Evolutionary conservation across 805 yeast species (phyloP), one percentile per base, ranked within the genome.

Genomic region (Wickerhamomyces alni): DNA sequence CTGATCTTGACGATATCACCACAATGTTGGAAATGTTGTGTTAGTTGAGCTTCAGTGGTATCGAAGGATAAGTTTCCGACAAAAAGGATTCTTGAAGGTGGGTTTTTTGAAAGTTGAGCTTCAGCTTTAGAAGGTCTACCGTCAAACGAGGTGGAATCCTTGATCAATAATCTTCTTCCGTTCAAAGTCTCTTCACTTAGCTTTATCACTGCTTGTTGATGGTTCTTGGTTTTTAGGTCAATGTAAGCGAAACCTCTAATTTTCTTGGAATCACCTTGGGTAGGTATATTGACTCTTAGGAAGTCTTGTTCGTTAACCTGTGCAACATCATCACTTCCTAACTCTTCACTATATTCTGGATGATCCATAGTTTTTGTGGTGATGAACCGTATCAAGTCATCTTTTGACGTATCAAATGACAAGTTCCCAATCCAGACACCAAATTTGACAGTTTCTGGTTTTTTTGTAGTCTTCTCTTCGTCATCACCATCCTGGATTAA

Each of bases 341-440:
- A 34, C 0, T 50, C 55, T 3, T 53, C 55, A 1, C 55, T 40
- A 18, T 47, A 58, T 6, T 56, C 66, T 4, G 61, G 61, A 10
- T 54, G 57, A 1, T 57, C 64, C 13, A 64, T 54, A 0, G 91
- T 75, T 55, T 82, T 85, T 9, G 75, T 71, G 2, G 71, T 63
- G 8, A 93, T 61, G 47, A 83, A 87, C 39, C 79, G 70, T 12
- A 66, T 65, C 26, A 93, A 55, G 46, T 88, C 94, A 27, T 83
- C 91, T 50, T 74, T 78, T 0, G 80, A 70, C 5, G 96, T 87
- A 38, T 86, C 93, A 54, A 82, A 93, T 0, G 96, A 72, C 46
- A 93, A 63, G 58, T 93, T 93, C 32, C 99, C 99, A 35, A 93
- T 75, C 99, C 99, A 93, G 27, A 88, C 93, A 33, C 94, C 94